phyloP scores from a whole-genome alignment of 805 yeast species.

The Lipomyces chichibuensis region DNA sequence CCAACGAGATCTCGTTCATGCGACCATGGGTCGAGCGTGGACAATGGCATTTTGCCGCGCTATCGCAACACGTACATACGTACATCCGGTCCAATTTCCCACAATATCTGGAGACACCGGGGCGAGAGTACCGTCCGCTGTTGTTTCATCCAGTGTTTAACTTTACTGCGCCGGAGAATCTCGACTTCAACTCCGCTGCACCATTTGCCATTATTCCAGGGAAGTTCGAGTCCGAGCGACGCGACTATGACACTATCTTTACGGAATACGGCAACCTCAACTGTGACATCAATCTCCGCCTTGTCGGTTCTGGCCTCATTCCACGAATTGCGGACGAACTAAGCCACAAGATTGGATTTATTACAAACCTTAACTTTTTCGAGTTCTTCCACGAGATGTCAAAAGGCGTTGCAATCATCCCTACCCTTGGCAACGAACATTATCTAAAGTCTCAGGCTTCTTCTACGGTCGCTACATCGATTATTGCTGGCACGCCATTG shows the following conservation, averaged over 20 bases:
- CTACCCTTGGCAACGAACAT: constrained; percentile 14
- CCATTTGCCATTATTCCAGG: constrained; percentile 28
- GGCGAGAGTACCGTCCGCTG: constrained; percentile 9
- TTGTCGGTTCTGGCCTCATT: constrained; percentile 16
- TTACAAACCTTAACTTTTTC: constrained; percentile 7
- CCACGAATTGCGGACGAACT: constrained; percentile 2
- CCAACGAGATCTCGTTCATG: constrained; percentile 20
- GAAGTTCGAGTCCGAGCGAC: constrained; percentile 20
- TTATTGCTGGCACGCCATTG: constrained; percentile 28
- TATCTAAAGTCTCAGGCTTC: constrained; percentile 22
- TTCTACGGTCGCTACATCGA: constrained; percentile 19
- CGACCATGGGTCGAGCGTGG: constrained; percentile 23
- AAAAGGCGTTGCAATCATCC: constrained; percentile 16
- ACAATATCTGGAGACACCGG: constrained; percentile 17
- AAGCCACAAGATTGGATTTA: constrained; percentile 9
- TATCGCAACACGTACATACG: constrained; percentile 23
- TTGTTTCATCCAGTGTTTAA: constrained; percentile 28
- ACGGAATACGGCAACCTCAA: constrained; percentile 14
- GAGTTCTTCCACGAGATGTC: constrained; percentile 17
- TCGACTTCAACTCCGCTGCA: background rate
- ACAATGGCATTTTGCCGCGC: constrained; percentile 26
- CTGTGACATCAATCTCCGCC: constrained; percentile 15
- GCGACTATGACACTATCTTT: constrained; percentile 20
- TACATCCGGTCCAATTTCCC: constrained; percentile 25
- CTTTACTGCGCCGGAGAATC: background rate